Base-by-base conservation (phyloP, 371 early-diverging fungal species). In the Mortierella sp. region DNA sequence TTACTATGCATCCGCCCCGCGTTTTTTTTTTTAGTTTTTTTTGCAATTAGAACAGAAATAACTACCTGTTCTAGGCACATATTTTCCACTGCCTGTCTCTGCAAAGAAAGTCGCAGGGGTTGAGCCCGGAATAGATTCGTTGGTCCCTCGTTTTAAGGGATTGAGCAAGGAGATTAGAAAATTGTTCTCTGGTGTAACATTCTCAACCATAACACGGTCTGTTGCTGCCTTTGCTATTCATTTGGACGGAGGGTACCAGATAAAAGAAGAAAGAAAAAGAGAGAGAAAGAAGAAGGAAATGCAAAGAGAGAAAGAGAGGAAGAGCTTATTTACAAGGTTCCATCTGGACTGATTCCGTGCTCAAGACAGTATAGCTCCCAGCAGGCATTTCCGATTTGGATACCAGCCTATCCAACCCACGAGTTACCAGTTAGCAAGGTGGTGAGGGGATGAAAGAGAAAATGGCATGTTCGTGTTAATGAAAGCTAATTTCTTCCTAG, bases 351-450 rank as follows among this genome's bases (percentile, higher is more conserved):
- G 84, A 99, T 96, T 72, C 97, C 97, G 91, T 99, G 99, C 89
- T 98, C 98, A 72, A 95, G 91, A 87, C 98, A 97, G 92, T 98
- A 98, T 61, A 98, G 92, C 87, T 99, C 99, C 99, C 99, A 99
- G 90, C 99, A 99, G 89, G 98, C 95, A 92, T 99, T 99, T 93
- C 99, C 99, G 86, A 99, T 99, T 90, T 99, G 99, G 84, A 99
- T 96, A 95, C 99, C 99, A 81, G 99, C 99, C 91, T 99, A 96
- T 84, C 97, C 96, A 74, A 96, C n/a, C 50, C 7, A 43, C 43
- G 5, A 43, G 43, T 43, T 43, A 2, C 1, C 2, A 28, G 28
- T 28, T 28, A 28, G 28, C 28, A 28, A 2, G 28, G 28, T 28
- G 28, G 28, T 28, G 28, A 28, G 28, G 28, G 28, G 2, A 2